Conservation (phyloP, 2,329 filamentous ascomycete genomes). For the Neofusicoccum sp. region DNA sequence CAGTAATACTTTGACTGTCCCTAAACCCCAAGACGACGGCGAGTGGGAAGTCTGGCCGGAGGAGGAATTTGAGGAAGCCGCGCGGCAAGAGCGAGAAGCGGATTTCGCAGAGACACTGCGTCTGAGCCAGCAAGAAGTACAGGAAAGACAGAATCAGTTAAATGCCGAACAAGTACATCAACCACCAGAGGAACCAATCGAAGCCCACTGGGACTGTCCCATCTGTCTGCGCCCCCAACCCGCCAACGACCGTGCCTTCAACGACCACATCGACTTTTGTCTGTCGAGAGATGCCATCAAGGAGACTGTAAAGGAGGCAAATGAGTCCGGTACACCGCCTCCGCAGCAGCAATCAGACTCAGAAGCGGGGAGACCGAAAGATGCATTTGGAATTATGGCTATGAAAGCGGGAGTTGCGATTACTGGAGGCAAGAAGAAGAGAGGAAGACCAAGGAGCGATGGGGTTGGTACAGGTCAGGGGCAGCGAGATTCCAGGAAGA, state of each 20-base stretch:
- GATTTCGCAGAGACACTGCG: slow-evolving; percentile 61
- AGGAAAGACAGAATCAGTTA: slow-evolving; percentile 25
- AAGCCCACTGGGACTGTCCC: slow-evolving; percentile 73
- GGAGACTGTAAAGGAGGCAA: slow-evolving; percentile 64
- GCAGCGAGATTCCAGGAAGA: slow-evolving; percentile 1
- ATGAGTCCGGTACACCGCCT: neutral
- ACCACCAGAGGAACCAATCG: slow-evolving; percentile 24
- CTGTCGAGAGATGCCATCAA: slow-evolving; percentile 83
- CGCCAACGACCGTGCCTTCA: slow-evolving; percentile 75
- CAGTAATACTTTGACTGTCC: neutral
- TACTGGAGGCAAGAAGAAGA: slow-evolving; percentile 14
- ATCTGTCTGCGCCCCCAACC: slow-evolving; percentile 77
- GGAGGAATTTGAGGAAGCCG: slow-evolving; percentile 62
- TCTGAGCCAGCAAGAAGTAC: slow-evolving; percentile 58
- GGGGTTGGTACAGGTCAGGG: neutral
- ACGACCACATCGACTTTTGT: slow-evolving; percentile 89
- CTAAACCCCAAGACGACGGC: slow-evolving; percentile 43
- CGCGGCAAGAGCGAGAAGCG: slow-evolving; percentile 58
- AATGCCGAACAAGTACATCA: neutral
- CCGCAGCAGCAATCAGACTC: neutral
- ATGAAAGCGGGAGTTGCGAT: neutral
- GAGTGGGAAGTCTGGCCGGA: slow-evolving; percentile 70
- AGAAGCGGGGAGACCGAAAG: neutral
- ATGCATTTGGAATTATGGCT: slow-evolving; percentile 9
- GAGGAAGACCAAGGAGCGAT: slow-evolving; percentile 16